Evolutionary conservation across 345 rosid species (phyloP).

Genomic region (Salix viminalis): DNA sequence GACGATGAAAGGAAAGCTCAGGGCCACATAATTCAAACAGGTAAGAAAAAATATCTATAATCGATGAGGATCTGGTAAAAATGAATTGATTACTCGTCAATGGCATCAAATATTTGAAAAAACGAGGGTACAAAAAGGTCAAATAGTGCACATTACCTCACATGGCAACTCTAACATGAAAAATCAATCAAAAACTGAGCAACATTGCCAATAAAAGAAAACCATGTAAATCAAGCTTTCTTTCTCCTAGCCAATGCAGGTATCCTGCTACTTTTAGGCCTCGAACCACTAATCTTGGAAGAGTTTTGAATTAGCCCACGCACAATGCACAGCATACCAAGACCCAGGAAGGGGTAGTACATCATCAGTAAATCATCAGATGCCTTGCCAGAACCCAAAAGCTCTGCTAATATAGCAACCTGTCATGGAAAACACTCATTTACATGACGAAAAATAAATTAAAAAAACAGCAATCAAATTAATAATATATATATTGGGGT

Average conservation of each 20-base stretch:
- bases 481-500: not conserved
- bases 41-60: not conserved
- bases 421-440: conserved; percentile 11
- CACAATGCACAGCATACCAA: conserved; percentile 48
- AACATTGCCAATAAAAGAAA: not conserved
- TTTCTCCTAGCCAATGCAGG: conserved; percentile 51
- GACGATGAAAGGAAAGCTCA: not conserved
- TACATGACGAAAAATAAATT: not conserved
- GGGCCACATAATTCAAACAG: not conserved
- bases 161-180: not conserved
- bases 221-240: not conserved
- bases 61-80: too few species aligned
- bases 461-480: not conserved
- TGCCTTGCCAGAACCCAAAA: conserved; percentile 54
- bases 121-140: not conserved
- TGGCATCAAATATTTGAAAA: not conserved
- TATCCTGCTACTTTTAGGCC: conserved; percentile 32
- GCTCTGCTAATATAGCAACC: conserved; percentile 62
- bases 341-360: conserved; percentile 57
- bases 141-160: not conserved
- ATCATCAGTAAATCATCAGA: conserved; percentile 48
- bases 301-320: conserved; percentile 49
- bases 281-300: conserved; percentile 3
- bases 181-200: not conserved
- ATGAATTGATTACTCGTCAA: not conserved